Evolutionary conservation across 371 early-diverging fungal genomes (phyloP).

Genomic region (Chytridiales sp.): DNA sequence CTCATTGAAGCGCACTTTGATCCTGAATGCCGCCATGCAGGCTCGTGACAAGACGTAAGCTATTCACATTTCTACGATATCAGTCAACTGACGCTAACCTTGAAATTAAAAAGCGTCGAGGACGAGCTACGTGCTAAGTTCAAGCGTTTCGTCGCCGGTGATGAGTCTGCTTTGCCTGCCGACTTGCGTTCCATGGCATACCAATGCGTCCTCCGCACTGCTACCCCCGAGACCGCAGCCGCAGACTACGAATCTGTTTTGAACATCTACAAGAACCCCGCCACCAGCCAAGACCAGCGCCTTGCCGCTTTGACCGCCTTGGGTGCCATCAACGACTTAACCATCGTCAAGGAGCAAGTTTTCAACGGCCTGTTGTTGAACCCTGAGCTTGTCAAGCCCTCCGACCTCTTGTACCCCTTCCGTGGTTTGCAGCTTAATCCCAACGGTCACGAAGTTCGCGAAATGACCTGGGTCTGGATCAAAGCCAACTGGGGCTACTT

Average conservation of each 20-base stretch:
- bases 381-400: conserved; percentile 69
- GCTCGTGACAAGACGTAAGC: conserved; percentile 44
- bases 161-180: conserved; percentile 67
- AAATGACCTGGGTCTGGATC: conserved; percentile 77
- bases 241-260: conserved; percentile 76
- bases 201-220: conserved; percentile 68
- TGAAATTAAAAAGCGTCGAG: conserved; percentile 40
- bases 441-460: conserved; percentile 52
- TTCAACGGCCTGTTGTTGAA: conserved; percentile 66
- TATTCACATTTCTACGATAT: background rate
- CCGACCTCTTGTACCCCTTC: conserved; percentile 75
- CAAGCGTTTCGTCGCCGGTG: conserved; percentile 53
- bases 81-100: background rate
- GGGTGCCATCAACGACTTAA: conserved; percentile 65
- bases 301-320: conserved; percentile 73
- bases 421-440: conserved; percentile 55
- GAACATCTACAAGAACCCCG: conserved; percentile 68
- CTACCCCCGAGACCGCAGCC: conserved; percentile 45
- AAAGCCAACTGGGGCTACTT: conserved; percentile 68
- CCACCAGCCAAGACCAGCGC: conserved; percentile 69
- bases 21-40: conserved; percentile 50
- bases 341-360: conserved; percentile 54
- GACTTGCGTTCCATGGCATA: conserved; percentile 83
- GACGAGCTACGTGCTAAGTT: conserved; percentile 64
- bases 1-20: conserved; percentile 50